Conservation (phyloP, 192 early-diverging fungal genomes). For the Coemansia biformis region DNA sequence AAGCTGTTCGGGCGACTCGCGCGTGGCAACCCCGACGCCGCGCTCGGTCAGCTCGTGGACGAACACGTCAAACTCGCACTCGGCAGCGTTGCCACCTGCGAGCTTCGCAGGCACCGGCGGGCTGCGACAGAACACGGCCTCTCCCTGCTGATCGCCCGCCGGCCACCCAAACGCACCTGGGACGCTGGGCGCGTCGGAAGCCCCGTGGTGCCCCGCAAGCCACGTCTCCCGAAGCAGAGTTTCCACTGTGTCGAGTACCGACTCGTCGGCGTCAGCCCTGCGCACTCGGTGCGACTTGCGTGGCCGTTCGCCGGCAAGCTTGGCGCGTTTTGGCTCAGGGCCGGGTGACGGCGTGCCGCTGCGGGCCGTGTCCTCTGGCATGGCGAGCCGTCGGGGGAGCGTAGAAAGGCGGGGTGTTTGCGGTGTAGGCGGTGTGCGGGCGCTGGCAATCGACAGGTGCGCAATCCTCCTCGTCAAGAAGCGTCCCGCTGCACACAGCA, state of each 20-base stretch:
- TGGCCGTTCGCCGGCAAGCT: slow-evolving; percentile 6
- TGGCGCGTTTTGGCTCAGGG: too few relatives aligned
- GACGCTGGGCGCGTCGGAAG: too few relatives aligned
- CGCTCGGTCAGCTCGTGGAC: slow-evolving; percentile 42
- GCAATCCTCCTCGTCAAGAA: too few relatives aligned
- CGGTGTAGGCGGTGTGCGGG: not conserved
- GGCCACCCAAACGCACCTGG: slow-evolving; percentile 32
- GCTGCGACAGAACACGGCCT: slow-evolving; percentile 26
- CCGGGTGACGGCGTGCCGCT: too few relatives aligned
- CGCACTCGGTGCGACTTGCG: slow-evolving; percentile 11
- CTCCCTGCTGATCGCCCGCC: slow-evolving; percentile 16
- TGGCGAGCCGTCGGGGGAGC: not conserved
- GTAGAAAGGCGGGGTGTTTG: not conserved
- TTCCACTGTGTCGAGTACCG: slow-evolving; percentile 32
- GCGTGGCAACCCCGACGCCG: slow-evolving; percentile 38
- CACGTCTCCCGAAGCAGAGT: slow-evolving; percentile 23
- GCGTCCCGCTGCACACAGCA: too few relatives aligned
- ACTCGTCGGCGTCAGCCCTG: slow-evolving; percentile 31
- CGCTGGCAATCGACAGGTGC: too few relatives aligned
- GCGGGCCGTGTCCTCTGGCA: too few relatives aligned
- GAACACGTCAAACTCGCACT: slow-evolving; percentile 35
- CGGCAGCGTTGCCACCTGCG: slow-evolving; percentile 14
- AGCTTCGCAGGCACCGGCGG: slow-evolving; percentile 40
- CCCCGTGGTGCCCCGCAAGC: too few relatives aligned
- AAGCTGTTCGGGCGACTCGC: slow-evolving; percentile 24